Evolutionary conservation across 768 basidiomycete species (phyloP).

Genomic region (Naganishia vaughanmartiniae): DNA sequence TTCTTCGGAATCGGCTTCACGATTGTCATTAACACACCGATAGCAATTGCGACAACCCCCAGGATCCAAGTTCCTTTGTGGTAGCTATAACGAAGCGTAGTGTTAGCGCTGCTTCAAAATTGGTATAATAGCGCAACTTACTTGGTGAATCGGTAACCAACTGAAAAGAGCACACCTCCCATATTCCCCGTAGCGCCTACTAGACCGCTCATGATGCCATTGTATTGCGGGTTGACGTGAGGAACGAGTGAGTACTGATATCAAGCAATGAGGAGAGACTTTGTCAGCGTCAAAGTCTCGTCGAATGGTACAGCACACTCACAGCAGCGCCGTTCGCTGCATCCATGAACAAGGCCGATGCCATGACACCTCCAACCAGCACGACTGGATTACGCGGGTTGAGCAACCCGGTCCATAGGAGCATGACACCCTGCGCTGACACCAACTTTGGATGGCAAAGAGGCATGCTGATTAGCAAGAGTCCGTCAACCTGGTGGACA

Average conservation of each 20-base stretch:
- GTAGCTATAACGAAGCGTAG: neutral
- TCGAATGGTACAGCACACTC: neutral
- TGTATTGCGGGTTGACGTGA: slow-evolving; percentile 29
- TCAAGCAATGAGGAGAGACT: neutral
- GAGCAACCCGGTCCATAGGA: slow-evolving; percentile 24
- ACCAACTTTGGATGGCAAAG: slow-evolving; percentile 5
- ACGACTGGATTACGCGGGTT: slow-evolving; percentile 19
- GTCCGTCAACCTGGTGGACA: neutral
- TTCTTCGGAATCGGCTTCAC: slow-evolving; percentile 19
- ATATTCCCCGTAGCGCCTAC: slow-evolving; percentile 25
- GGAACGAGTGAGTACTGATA: slow-evolving; percentile 25
- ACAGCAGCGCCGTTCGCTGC: slow-evolving; percentile 26
- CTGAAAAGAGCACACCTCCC: slow-evolving; percentile 28
- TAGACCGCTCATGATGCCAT: slow-evolving; percentile 27
- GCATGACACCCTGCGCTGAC: slow-evolving; percentile 25
- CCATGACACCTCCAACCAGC: slow-evolving; percentile 19
- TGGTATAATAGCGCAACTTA: neutral
- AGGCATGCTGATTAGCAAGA: neutral
- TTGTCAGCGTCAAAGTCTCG: neutral
- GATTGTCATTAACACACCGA: slow-evolving; percentile 24
- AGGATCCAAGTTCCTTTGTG: slow-evolving; percentile 29
- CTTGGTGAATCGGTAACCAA: slow-evolving; percentile 25
- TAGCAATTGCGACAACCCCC: slow-evolving; percentile 20
- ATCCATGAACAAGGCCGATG: slow-evolving; percentile 26
- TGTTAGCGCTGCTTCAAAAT: neutral